Evolutionary conservation across 2,329 filamentous ascomycete genomes (phyloP), one percentile per base, ranked within the genome.

Genomic region (Esteya vermicola): DNA sequence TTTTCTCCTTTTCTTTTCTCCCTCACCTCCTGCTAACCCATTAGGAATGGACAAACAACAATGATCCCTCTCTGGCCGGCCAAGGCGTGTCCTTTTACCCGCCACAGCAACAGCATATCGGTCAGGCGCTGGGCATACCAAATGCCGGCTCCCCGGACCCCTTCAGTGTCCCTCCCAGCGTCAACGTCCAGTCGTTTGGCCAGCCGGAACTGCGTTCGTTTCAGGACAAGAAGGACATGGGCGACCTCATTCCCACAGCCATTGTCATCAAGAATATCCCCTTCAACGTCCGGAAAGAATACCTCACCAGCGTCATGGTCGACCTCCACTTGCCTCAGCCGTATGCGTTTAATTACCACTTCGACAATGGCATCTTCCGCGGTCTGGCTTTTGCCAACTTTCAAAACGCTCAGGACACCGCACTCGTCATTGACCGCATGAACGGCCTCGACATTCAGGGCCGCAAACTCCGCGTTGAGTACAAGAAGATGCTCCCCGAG

Each of bases 211-310:
- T 63, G 52, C 51, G 55, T 43, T 53, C 54, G 53, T 60, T 63
- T 53, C 43, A 62, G 47, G 50, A 61, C 53, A 53, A 60, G 45
- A 59, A 61, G 43, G 72, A 76, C 36, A 70, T 77, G 42, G 89
- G 94, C 50, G 89, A 96, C 63, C 75, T 98, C 45, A 98, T 98
- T 44, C 89, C 89, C 3, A 98, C 91, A 4, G 91, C 91, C 40
- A 96, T 98, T 51, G 91, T 98, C 43, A 96, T 98, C 63, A 98
- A 98, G 67, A 98, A 98, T 57, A 98, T 98, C 28, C 91, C 93
- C 0, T 98, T 98, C 58, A 91, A 93, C 22, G 86, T 96, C 42
- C 88, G 94, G 60, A 96, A 96, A 63, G 91, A 98, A 61, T 85
- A 89, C 52, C 70, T 98, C 30, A 85, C 93, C 26, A 77, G 80